Evolutionary conservation across 768 basidiomycete genomes (phyloP), one percentile per base, ranked within the genome.

Genomic region (Glaciozyma martinii): DNA sequence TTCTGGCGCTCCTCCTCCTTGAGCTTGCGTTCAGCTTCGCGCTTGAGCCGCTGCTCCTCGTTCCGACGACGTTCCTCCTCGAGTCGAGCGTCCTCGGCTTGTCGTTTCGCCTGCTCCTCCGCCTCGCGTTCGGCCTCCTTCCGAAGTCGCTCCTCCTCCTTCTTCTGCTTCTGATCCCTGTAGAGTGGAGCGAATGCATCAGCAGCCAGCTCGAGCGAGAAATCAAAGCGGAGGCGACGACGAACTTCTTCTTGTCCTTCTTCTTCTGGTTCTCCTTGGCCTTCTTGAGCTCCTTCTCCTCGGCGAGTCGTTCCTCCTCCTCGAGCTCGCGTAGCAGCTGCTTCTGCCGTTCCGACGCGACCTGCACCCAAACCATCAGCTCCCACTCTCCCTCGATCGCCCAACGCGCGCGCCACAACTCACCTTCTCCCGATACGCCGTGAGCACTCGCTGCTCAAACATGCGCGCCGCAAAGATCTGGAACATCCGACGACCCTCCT

Each of bases 401-500:
- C n/a, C 16, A 33, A 55, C 23, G 47, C n/a, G n/a, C n/a, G 23
- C 32, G 33, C 46, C 15, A 15, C 1, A 13, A 33, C 66, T 15
- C 30, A 71, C 73, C 63, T 73, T 66, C 79, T 98, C 94, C 44
- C 94, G 87, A 75, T 94, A 98, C 19, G 94, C 91, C 73, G 91
- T 88, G 61, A 95, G 84, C 46, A 98, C 95, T 29, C 95, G 86
- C 78, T 97, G 94, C 79, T 99, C 95, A 76, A 99, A 98, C 93
- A 98, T 95, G 60, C 95, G 85, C 50, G 95, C 95, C 21, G 95
- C 95, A 73, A 99, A 99, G 78, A 99, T 95, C 70, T 91, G 92
- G 80, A 99, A 99, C 95, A 99, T 99, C 58, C 90, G 84, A 77
- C 93, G 91, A 71, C 95, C 95, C 78, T 98, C 95, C 77, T 97